These are phyloP conservation scores for Cladosporium cucumerinum DNA, from an alignment of 2,329 filamentous ascomycete genomes.

Conservation along the genomic window DNA sequence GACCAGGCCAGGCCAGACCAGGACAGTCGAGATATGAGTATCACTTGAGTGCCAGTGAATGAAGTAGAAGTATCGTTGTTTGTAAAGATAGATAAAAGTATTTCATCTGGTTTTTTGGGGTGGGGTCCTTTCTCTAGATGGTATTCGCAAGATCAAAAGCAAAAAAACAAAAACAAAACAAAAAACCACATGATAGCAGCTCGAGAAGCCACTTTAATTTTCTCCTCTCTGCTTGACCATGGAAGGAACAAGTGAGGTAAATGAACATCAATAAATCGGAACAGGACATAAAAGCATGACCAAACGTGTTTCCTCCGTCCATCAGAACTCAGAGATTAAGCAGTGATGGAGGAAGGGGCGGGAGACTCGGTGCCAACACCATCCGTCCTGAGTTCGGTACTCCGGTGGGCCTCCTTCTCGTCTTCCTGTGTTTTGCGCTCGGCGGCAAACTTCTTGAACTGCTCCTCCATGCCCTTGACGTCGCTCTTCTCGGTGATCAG, in stretches of 20 bases:
- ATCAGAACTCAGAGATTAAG: background rate
- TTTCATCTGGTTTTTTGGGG: conserved; percentile 7
- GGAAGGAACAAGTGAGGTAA: background rate
- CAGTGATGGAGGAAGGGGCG: conserved; percentile 14
- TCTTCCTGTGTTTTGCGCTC: conserved; percentile 16
- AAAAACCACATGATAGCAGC: background rate
- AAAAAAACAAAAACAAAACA: background rate
- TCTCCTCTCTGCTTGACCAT: background rate
- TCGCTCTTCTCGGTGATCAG: conserved; percentile 51
- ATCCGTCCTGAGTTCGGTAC: conserved; percentile 30
- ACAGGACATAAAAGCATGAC: conserved; percentile 2
- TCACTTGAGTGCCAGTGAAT: background rate
- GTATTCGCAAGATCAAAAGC: background rate
- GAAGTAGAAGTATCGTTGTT: background rate
- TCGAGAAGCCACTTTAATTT: background rate
- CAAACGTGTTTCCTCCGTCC: background rate
- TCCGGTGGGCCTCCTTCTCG: conserved; percentile 29
- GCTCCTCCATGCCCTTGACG: conserved; percentile 26
- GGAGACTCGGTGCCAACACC: conserved; percentile 30
- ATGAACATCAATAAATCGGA: background rate
- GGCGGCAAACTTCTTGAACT: conserved; percentile 20
- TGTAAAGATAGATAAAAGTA: background rate
- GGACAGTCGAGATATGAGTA: background rate
- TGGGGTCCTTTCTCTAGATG: conserved; percentile 1
- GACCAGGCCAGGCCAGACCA: background rate